phyloP scores from a whole-genome alignment of 2,329 filamentous ascomycete species.

The Lizonia empirigonia region DNA sequence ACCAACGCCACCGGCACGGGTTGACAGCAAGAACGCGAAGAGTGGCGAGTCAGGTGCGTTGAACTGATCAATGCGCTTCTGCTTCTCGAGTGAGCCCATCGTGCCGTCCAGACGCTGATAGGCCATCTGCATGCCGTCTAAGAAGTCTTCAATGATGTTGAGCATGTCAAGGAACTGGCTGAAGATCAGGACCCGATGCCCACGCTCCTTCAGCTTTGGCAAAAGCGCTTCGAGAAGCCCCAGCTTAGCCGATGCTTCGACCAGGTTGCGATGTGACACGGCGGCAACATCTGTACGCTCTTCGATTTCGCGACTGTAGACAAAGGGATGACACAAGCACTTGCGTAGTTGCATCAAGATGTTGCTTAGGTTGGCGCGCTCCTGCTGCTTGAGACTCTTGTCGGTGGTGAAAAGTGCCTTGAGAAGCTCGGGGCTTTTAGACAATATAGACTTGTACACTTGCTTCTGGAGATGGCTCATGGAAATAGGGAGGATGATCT shows the following conservation, averaged over 20 bases:
- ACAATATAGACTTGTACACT: constrained; percentile 89
- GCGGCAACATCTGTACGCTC: constrained; percentile 70
- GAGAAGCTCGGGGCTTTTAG: constrained; percentile 88
- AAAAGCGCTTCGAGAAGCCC: constrained; percentile 83
- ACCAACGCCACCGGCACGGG: constrained; percentile 91
- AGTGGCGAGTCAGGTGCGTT: constrained; percentile 82
- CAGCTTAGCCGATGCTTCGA: constrained; percentile 91
- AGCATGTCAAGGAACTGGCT: constrained; percentile 92
- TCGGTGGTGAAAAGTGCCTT: constrained; percentile 78
- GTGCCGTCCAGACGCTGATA: constrained; percentile 87
- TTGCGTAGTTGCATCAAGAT: constrained; percentile 95
- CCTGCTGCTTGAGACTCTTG: constrained; percentile 64
- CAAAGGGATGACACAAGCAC: constrained; percentile 92
- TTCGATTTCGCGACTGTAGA: constrained; percentile 90
- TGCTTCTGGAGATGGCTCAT: constrained; percentile 95
- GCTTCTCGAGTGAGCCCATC: constrained; percentile 82
- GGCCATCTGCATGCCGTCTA: constrained; percentile 72
- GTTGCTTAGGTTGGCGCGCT: constrained; percentile 85
- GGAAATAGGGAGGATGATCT: constrained; percentile 93
- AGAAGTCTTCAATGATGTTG: constrained; percentile 87
- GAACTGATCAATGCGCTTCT: constrained; percentile 91
- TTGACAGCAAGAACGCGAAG: constrained; percentile 92
- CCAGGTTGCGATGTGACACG: constrained; percentile 76
- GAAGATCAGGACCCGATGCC: constrained; percentile 91
- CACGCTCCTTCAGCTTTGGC: constrained; percentile 81